A percentile compares a stretch with the other conserved stretches of the same genome.
These are phyloP conservation scores for Pleurotus salmoneostramineus DNA, from an alignment of 768 basidiomycete species.

Conservation along the genomic window DNA sequence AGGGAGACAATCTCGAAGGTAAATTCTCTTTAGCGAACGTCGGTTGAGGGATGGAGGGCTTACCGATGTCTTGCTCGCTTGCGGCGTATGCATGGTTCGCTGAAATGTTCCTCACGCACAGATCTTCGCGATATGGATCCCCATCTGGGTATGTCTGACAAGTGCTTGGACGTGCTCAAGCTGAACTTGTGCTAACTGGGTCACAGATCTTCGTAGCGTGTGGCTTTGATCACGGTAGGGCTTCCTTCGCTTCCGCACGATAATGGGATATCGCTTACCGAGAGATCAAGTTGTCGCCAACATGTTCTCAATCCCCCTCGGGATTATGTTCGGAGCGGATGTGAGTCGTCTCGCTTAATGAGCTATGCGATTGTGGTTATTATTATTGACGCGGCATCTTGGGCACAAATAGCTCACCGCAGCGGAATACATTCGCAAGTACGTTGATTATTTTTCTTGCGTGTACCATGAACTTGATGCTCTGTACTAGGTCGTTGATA, in stretches of 20 bases:
- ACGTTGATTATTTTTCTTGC: constrained; percentile 16
- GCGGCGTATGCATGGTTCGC: too few species aligned
- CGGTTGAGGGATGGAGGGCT: too few species aligned
- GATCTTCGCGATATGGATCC: constrained; percentile 67
- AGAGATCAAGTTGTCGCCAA: constrained; percentile 55
- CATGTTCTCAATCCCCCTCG: constrained; percentile 70
- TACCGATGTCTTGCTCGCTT: too few species aligned
- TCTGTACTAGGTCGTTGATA: constrained; percentile 46
- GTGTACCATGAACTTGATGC: neutral
- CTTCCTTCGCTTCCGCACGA: neutral
- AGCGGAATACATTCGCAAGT: constrained; percentile 66
- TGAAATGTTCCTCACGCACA: constrained; percentile 13
- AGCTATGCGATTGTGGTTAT: too few species aligned
- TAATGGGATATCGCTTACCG: too few species aligned
- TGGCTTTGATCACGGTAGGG: constrained; percentile 65
- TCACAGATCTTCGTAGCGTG: constrained; percentile 65
- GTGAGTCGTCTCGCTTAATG: constrained; percentile 30
- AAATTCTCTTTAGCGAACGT: neutral
- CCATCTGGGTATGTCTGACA: constrained; percentile 55
- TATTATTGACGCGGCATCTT: too few species aligned
- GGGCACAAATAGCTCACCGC: constrained; percentile 35
- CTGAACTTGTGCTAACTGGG: neutral
- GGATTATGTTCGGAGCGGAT: constrained; percentile 67
- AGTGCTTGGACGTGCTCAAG: neutral
- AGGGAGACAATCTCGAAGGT: constrained; percentile 70